Evolutionary conservation across 1,139 yeast species (phyloP).

Genomic region (Saccharomyces hybrid): DNA sequence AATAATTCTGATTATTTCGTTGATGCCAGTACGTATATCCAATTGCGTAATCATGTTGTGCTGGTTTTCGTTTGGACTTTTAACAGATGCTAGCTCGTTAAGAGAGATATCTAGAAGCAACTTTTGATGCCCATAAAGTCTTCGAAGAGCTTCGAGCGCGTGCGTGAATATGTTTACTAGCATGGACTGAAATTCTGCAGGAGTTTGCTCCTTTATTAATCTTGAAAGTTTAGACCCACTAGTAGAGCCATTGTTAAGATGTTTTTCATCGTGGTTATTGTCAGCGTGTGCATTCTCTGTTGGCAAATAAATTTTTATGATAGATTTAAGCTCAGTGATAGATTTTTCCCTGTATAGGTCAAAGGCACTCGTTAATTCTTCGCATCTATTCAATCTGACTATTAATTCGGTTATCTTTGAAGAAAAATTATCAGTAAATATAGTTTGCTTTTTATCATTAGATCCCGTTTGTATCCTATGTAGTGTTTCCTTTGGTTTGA

Average conservation of each 20-base stretch:
- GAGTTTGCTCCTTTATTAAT: slow-evolving; percentile 54
- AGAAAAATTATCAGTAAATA: slow-evolving; percentile 19
- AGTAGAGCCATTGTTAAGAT: not conserved
- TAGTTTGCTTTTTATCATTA: slow-evolving; percentile 18
- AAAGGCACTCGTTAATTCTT: slow-evolving; percentile 57
- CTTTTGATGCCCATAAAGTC: slow-evolving; percentile 74
- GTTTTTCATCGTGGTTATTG: slow-evolving; percentile 11
- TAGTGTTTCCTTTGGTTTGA: slow-evolving; percentile 45
- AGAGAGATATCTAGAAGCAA: slow-evolving; percentile 65
- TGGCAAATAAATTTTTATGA: slow-evolving; percentile 63
- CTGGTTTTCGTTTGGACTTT: slow-evolving; percentile 24
- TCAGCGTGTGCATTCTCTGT: slow-evolving; percentile 13
- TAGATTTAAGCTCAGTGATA: slow-evolving; percentile 59
- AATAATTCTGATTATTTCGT: slow-evolving; percentile 60
- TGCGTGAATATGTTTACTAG: slow-evolving; percentile 52
- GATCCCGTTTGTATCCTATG: slow-evolving; percentile 36
- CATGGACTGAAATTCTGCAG: slow-evolving; percentile 69
- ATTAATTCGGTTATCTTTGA: slow-evolving; percentile 40
- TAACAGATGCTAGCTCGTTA: slow-evolving; percentile 37
- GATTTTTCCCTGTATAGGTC: slow-evolving; percentile 59
- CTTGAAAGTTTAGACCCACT: slow-evolving; percentile 40
- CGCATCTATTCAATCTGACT: slow-evolving; percentile 52
- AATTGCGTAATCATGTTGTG: slow-evolving; percentile 45
- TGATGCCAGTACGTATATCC: slow-evolving; percentile 49
- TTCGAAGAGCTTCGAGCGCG: slow-evolving; percentile 62